Conservation (phyloP, 2,329 filamentous ascomycete species). For the Penicillium sp. region DNA sequence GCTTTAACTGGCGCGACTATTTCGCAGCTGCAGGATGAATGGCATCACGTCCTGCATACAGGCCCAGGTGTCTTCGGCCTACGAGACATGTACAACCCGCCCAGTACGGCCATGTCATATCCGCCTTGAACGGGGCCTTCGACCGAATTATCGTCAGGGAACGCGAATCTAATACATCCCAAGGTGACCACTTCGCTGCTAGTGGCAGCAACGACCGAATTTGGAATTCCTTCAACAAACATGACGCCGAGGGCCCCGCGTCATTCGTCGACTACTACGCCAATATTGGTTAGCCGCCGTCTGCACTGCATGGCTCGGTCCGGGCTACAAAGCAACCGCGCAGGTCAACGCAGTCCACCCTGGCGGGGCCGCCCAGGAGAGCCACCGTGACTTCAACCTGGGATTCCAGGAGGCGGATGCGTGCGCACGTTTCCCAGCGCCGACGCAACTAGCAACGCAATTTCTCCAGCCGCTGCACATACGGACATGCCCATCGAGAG, state of each 20-base stretch:
- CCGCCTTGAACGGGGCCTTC: constrained; percentile 51
- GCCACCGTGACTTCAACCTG: constrained; percentile 64
- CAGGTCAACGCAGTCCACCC: constrained; percentile 65
- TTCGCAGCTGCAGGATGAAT: constrained; percentile 57
- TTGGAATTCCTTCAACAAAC: constrained; percentile 67
- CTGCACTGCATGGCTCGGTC: constrained; percentile 59
- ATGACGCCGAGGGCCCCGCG: constrained; percentile 51
- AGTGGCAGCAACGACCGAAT: constrained; percentile 60
- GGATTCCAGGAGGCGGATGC: constrained; percentile 58
- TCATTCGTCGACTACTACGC: constrained; percentile 61
- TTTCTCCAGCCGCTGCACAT: constrained; percentile 63
- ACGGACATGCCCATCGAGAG: constrained; percentile 59
- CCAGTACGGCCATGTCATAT: constrained; percentile 37
- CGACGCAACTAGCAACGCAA: constrained; percentile 56
- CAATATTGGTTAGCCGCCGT: constrained; percentile 58
- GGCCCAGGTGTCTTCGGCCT: constrained; percentile 63
- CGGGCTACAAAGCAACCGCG: constrained; percentile 59
- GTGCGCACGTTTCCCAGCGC: constrained; percentile 51
- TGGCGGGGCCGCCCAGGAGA: constrained; percentile 57
- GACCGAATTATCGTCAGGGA: constrained; percentile 51
- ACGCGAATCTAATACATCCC: constrained; percentile 31
- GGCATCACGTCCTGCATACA: constrained; percentile 57
- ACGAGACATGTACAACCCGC: constrained; percentile 51
- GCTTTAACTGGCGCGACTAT: constrained; percentile 29
- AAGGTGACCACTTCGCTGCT: constrained; percentile 63